Evolutionary conservation across 176 grass and related monocot genomes (phyloP).

Genomic region (Oryza rufipogon): DNA sequence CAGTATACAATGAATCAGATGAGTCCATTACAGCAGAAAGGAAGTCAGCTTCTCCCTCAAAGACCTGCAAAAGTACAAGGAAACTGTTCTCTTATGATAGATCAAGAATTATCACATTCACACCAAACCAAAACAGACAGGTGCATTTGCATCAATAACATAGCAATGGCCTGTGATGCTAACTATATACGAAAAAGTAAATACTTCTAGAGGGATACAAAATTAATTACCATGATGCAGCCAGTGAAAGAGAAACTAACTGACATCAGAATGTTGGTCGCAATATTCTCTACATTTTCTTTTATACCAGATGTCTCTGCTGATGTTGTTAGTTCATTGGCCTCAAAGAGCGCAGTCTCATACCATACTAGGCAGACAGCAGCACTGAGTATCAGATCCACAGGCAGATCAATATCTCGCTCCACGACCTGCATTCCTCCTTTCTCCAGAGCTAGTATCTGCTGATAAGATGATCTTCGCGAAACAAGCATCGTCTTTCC

Average conservation of each 20-base stretch:
- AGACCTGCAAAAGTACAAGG: conserved; percentile 60
- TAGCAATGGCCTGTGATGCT: background rate
- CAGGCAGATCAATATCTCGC: conserved; percentile 77
- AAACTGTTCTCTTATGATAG: conserved; percentile 10
- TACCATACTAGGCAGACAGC: conserved; percentile 86
- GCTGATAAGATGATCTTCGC: conserved; percentile 83
- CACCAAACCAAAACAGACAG: conserved; percentile 22
- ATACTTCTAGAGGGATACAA: conserved; percentile 2
- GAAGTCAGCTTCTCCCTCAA: conserved; percentile 73
- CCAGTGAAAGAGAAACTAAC: conserved; percentile 89
- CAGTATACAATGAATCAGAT: conserved; percentile 81
- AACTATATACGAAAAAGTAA: conserved; percentile 34
- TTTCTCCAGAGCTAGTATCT: conserved; percentile 92
- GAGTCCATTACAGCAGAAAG: conserved; percentile 73
- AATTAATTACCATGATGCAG: conserved; percentile 89
- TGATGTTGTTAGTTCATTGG: conserved; percentile 39
- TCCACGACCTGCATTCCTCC: conserved; percentile 80
- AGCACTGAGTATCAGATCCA: conserved; percentile 78
- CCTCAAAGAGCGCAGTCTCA: conserved; percentile 47
- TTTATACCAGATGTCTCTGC: conserved; percentile 48
- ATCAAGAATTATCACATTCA: background rate
- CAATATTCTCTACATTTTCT: conserved; percentile 72
- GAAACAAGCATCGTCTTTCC: conserved; percentile 82
- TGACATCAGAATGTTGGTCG: conserved; percentile 83
- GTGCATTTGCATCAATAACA: conserved; percentile 17